Evolutionary conservation across 768 basidiomycete genomes (phyloP).

Genomic region (Amanita brunnescens): DNA sequence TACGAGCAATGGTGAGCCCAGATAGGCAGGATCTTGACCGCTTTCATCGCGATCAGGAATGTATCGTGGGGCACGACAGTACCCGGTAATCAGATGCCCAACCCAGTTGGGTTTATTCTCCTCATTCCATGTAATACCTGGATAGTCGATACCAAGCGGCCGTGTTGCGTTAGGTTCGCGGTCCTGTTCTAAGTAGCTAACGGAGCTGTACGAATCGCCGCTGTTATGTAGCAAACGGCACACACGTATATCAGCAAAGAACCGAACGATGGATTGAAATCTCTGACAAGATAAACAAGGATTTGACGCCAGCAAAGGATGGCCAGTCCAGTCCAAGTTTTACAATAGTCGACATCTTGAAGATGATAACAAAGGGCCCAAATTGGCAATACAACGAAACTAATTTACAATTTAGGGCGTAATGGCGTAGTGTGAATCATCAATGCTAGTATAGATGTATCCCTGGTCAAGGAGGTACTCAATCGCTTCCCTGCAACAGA

Average conservation of each 20-base stretch:
- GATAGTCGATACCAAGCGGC: slow-evolving; percentile 43
- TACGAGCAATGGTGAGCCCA: slow-evolving; percentile 33
- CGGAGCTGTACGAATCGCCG: slow-evolving; percentile 53
- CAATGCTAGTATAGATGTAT: slow-evolving; percentile 18
- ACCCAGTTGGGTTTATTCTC: slow-evolving; percentile 50
- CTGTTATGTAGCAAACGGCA: slow-evolving; percentile 25
- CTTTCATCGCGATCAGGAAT: slow-evolving; percentile 20
- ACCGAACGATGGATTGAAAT: neutral
- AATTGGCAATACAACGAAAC: neutral
- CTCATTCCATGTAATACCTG: slow-evolving; percentile 42
- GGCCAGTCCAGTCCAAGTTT: slow-evolving; percentile 28
- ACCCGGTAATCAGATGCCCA: slow-evolving; percentile 42
- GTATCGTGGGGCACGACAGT: slow-evolving; percentile 28
- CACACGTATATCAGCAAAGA: neutral
- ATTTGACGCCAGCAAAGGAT: slow-evolving; percentile 30
- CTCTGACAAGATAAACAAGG: slow-evolving; percentile 44
- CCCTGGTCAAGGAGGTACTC: slow-evolving; percentile 16
- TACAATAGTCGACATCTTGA: slow-evolving; percentile 15
- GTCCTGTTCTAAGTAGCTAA: slow-evolving; percentile 16
- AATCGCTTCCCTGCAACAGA: slow-evolving; percentile 8
- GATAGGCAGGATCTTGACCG: slow-evolving; percentile 19
- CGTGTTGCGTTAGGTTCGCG: slow-evolving; percentile 28
- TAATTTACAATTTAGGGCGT: neutral
- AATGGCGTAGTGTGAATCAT: slow-evolving; percentile 18
- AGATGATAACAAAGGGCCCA: neutral